These are phyloP conservation scores for Lepidium campestre DNA, from an alignment of 441 rosid species.

Conservation along the genomic window DNA sequence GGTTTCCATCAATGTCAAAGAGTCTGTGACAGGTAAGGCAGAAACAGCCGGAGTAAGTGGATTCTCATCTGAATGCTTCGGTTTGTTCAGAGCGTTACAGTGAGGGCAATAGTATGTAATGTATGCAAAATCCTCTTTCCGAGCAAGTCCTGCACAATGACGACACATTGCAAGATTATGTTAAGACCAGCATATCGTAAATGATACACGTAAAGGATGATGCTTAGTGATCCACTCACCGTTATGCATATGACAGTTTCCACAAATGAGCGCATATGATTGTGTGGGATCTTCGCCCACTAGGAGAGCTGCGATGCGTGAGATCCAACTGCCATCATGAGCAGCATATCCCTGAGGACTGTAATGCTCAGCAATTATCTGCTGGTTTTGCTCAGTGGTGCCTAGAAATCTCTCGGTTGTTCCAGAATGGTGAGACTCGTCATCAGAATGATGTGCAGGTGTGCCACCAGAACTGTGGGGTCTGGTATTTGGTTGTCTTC, in stretches of 20 bases:
- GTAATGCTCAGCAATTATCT: conserved; percentile 55
- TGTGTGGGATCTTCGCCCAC: conserved; percentile 94
- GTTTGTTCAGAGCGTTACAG: conserved; percentile 67
- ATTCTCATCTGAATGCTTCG: conserved; percentile 46
- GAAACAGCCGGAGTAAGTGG: conserved; percentile 18
- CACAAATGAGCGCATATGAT: conserved; percentile 87
- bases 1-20: conserved; percentile 14
- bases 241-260: conserved; percentile 88
- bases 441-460: conserved; percentile 32
- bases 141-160: conserved; percentile 56
- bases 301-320: conserved; percentile 81
- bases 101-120: conserved; percentile 90
- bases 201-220: neutral
- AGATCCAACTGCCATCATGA: conserved; percentile 74
- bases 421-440: conserved; percentile 34
- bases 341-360: conserved; percentile 43
- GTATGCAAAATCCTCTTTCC: conserved; percentile 76
- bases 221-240: conserved; percentile 41
- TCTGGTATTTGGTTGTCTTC: conserved; percentile 49
- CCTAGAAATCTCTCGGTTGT: conserved; percentile 31
- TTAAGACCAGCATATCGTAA: neutral
- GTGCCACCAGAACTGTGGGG: conserved; percentile 50
- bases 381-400: conserved; percentile 46
- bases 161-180: neutral
- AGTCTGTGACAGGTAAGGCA: neutral